phyloP scores from a whole-genome alignment of 331 rosid species.

The Arachis monticola region DNA sequence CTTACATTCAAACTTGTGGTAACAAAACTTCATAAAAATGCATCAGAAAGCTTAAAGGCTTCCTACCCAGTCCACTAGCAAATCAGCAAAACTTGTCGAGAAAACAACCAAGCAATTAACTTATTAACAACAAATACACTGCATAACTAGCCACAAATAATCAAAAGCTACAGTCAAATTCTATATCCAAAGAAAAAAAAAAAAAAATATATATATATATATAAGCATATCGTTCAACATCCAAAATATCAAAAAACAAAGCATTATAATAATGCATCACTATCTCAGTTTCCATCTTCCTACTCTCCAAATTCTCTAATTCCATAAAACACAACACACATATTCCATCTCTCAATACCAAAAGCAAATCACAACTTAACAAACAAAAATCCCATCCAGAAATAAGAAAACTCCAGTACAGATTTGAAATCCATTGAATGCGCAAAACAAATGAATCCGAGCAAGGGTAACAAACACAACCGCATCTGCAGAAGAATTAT shows the following conservation, averaged over 20 bases:
- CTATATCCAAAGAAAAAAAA: slow-evolving; percentile 11
- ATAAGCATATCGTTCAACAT: background rate
- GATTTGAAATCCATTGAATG: slow-evolving; percentile 30
- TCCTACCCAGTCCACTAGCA: background rate
- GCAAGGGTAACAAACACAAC: slow-evolving; percentile 36
- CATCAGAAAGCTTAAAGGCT: slow-evolving; percentile 16
- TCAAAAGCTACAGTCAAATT: slow-evolving; percentile 3
- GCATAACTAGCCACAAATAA: slow-evolving; percentile 3
- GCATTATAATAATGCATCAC: background rate
- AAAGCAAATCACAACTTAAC: background rate
- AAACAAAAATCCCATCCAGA: slow-evolving; percentile 2
- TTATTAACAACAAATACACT: background rate
- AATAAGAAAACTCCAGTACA: background rate
- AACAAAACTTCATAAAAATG: slow-evolving; percentile 15
- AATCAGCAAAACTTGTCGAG: slow-evolving; percentile 1
- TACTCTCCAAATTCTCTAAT: slow-evolving; percentile 9
- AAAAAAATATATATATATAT: too few relatives aligned
- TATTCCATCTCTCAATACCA: background rate
- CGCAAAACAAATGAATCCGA: slow-evolving; percentile 30
- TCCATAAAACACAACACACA: background rate
- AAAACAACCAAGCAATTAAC: background rate
- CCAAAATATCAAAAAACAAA: background rate
- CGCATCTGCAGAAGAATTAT: slow-evolving; percentile 90
- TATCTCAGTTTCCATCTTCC: background rate
- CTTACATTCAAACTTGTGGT: slow-evolving; percentile 5